Evolutionary conservation across 257 asterid species (phyloP).

Genomic region (Capsicum chinense): DNA sequence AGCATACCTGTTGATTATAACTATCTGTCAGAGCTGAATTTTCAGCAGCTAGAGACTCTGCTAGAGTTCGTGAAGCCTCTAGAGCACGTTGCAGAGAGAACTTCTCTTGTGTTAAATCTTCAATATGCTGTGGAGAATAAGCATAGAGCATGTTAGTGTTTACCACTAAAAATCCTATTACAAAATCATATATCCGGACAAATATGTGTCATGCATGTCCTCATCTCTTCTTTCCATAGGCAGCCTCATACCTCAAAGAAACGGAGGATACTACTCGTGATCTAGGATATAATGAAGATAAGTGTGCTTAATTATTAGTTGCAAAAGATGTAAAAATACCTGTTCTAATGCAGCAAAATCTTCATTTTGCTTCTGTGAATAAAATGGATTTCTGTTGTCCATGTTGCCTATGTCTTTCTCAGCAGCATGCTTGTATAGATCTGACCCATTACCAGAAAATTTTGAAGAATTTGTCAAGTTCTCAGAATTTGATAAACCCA

Average conservation of each 20-base stretch:
- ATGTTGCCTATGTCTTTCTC: slow-evolving; percentile 43
- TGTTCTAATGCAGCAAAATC: slow-evolving; percentile 94
- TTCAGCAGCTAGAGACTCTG: slow-evolving; percentile 96
- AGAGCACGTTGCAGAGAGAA: slow-evolving; percentile 96
- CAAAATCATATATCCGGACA: slow-evolving; percentile 7
- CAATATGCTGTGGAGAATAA: slow-evolving; percentile 73
- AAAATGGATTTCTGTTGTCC: slow-evolving; percentile 48
- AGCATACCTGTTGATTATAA: slow-evolving; percentile 82
- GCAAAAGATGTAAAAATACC: slow-evolving; percentile 50
- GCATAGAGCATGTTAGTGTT: slow-evolving; percentile 21
- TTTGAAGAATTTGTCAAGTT: slow-evolving; percentile 41
- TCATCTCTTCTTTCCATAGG: neutral
- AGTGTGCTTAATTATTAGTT: slow-evolving; percentile 1
- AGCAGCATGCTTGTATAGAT: slow-evolving; percentile 48
- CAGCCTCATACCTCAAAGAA: neutral
- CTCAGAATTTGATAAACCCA: slow-evolving; percentile 57
- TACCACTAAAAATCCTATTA: slow-evolving; percentile 10
- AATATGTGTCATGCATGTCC: slow-evolving; percentile 18
- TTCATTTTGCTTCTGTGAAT: slow-evolving; percentile 74
- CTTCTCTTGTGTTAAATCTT: slow-evolving; percentile 94
- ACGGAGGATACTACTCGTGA: neutral
- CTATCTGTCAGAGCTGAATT: slow-evolving; percentile 90
- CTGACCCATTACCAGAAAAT: slow-evolving; percentile 53
- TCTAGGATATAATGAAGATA: slow-evolving; percentile 19
- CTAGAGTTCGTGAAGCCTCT: slow-evolving; percentile 83